These are phyloP conservation scores for Sporothrix humicola DNA, from an alignment of 2,329 filamentous ascomycete species.

Conservation along the genomic window DNA sequence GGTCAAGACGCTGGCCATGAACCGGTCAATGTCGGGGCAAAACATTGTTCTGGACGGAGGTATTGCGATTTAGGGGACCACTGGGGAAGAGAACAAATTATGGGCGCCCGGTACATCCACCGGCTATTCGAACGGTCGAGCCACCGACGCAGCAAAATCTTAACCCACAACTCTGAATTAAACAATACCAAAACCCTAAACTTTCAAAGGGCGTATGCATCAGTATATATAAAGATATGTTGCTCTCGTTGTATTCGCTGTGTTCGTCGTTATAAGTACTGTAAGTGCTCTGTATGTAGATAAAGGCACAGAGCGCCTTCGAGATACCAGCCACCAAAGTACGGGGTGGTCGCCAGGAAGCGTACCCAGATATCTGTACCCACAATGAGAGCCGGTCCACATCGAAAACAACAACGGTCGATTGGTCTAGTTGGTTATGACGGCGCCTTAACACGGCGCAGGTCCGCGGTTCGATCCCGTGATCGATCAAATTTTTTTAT, in stretches of 20 bases:
- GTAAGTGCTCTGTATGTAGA: no score
- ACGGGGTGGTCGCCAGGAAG: no score
- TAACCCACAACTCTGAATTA: no score
- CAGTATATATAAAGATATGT: no score
- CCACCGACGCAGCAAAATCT: no score
- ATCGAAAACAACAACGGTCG: constrained; percentile 6
- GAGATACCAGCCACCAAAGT: no score
- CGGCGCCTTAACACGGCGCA: constrained; percentile 26
- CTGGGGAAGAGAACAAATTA: neutral
- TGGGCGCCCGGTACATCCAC: neutral
- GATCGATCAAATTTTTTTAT: constrained; percentile 23
- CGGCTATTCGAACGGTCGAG: no score
- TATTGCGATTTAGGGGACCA: constrained; percentile 10
- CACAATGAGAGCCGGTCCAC: neutral
- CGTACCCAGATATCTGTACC: neutral
- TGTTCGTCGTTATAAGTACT: no score
- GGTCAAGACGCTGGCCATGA: constrained; percentile 26
- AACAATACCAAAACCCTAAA: no score
- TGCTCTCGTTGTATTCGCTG: no score
- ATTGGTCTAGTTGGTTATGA: constrained; percentile 29
- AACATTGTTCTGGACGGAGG: constrained; percentile 27
- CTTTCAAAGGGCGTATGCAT: no score
- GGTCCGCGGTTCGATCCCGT: constrained; percentile 26
- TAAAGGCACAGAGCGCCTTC: no score
- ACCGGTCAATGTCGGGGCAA: constrained; percentile 25